phyloP scores from a whole-genome alignment of 2,329 filamentous ascomycete genomes.

The Stylonectria norvegica region DNA sequence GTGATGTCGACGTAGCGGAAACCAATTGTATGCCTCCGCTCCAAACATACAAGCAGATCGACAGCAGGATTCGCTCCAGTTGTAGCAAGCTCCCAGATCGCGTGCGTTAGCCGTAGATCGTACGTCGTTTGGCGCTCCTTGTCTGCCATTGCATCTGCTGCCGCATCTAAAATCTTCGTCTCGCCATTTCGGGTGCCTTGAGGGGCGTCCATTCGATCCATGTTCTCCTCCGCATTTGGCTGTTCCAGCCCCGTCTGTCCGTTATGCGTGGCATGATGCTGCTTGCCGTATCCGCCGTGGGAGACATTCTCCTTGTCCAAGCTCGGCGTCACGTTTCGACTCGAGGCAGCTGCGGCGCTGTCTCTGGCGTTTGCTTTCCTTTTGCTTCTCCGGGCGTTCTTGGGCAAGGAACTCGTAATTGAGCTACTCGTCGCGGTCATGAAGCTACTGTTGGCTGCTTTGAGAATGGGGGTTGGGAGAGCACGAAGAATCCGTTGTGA shows the following conservation, averaged over 20 bases:
- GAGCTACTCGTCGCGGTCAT: constrained; percentile 88
- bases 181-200: constrained; percentile 23
- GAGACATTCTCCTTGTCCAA: constrained; percentile 51
- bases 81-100: constrained; percentile 92
- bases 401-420: constrained; percentile 74
- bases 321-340: constrained; percentile 35
- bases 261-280: constrained; percentile 19
- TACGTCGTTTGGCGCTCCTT: constrained; percentile 72
- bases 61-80: constrained; percentile 90
- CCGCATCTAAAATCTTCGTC: constrained; percentile 43
- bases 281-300: constrained; percentile 26
- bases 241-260: constrained; percentile 19
- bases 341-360: constrained; percentile 35
- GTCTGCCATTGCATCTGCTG: constrained; percentile 61
- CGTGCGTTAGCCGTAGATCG: constrained; percentile 81
- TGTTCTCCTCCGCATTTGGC: constrained; percentile 42
- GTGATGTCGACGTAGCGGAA: constrained; percentile 98
- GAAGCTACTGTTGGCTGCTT: constrained; percentile 92
- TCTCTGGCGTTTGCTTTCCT: constrained; percentile 49
- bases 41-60: constrained; percentile 87
- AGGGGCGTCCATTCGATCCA: constrained; percentile 44
- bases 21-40: constrained; percentile 85
- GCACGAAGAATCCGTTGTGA: constrained; percentile 88
- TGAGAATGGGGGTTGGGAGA: constrained; percentile 84
- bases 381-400: constrained; percentile 58